Evolutionary conservation across 176 grass and related monocot genomes (phyloP), one percentile per base, ranked within the genome.

Genomic region (Pontederia paniculata): DNA sequence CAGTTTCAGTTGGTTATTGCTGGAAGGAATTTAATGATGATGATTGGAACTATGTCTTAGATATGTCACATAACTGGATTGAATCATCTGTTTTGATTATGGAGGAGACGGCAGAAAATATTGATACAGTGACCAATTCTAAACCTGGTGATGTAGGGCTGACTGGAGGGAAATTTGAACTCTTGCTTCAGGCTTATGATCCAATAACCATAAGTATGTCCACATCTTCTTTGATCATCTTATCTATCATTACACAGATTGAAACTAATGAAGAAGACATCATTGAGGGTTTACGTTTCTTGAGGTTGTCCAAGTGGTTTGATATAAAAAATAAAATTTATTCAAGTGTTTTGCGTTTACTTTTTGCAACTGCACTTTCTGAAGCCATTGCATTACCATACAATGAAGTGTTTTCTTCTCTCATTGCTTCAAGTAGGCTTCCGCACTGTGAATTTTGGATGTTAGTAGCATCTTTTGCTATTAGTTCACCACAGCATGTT

Each of bases 381-480:
- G 91, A 96, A 63, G 76, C 91, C 52, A 86, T 89, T 57, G 74
- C 86, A 44, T 76, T 63, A 50, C 87, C 79, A 57, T 74, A 45
- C 28, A 62, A 52, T 79, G 73, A 68, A 70, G 77, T 76, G 64
- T 83, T 77, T 71, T 84, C 91, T 23, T 77, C 72, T 45, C 37
- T 90, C 44, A 45, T 97, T 64, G 65, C 77, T 67, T 89, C 76
- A 15, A 74, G 74, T 83, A 80, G 86, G 20, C 64, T 78, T 73
- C 50, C 48, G 64, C 55, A 84, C 72, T 76, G 65, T 49, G 77
- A 84, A 66, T 97, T 97, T 79, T 97, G 91, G 86, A 74, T 78
- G 70, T 71, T 97, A 44, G 80, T 84, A 50, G 79, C 91, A 62
- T 97, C 85, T 74, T 84, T 84, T 76, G 78, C 84, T 63, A 77